Conservation (phyloP, 805 yeast genomes). For the Sungouiella thailandica region DNA sequence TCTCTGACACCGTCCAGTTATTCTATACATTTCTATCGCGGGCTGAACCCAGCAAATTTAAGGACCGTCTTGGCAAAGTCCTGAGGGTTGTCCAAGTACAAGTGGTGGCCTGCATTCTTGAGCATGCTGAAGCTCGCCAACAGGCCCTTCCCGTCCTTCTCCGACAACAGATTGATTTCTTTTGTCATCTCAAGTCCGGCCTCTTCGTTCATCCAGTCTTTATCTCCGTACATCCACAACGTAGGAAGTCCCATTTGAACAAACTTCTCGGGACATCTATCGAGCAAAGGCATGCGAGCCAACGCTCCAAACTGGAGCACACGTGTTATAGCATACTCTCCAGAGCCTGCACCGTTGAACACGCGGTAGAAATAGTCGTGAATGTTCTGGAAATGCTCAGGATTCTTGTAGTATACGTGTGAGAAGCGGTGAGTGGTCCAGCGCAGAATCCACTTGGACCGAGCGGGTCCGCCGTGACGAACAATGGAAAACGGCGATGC, state of each 20-base stretch:
- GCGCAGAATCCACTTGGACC: conserved; percentile 43
- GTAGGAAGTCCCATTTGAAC: conserved; percentile 42
- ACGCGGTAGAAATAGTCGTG: conserved; percentile 53
- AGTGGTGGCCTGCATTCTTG: conserved; percentile 49
- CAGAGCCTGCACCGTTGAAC: conserved; percentile 54
- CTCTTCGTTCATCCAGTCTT: conserved; percentile 65
- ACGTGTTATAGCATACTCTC: conserved; percentile 60
- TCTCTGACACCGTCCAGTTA: no score
- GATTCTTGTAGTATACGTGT: conserved; percentile 35
- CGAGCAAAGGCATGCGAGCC: conserved; percentile 52
- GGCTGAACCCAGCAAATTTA: conserved; percentile 28
- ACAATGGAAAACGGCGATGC: conserved; percentile 52
- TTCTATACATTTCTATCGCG: no score
- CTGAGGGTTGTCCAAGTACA: conserved; percentile 47
- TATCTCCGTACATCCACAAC: conserved; percentile 62
- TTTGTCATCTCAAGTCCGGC: conserved; percentile 42
- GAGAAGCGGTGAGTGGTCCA: conserved; percentile 50
- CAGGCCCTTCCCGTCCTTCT: conserved; percentile 5
- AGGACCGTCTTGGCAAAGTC: conserved; percentile 27
- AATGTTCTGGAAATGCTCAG: conserved; percentile 32
- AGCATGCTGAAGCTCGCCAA: conserved; percentile 25
- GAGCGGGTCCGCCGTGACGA: conserved; percentile 48
- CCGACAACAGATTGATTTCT: conserved; percentile 16
- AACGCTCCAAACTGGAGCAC: conserved; percentile 56
- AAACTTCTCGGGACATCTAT: conserved; percentile 41